phyloP scores from a whole-genome alignment of 2,329 filamentous ascomycete species.

The Rhinocladiella similis region DNA sequence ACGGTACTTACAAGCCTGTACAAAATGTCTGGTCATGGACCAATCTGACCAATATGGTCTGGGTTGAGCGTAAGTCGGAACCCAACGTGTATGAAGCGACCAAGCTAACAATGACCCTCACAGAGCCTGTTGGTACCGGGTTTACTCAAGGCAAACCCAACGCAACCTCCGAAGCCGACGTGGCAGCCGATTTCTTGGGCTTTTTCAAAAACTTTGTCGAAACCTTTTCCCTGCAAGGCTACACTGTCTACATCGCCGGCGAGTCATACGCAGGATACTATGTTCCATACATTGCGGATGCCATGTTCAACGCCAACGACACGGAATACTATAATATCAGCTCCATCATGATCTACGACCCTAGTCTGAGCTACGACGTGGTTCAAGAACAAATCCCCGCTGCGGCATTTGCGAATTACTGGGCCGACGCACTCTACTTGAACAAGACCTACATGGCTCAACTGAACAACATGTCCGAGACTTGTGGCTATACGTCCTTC shows the following conservation, averaged over 20 bases:
- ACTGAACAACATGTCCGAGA: constrained; percentile 42
- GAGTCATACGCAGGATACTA: constrained; percentile 56
- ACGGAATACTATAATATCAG: constrained; percentile 66
- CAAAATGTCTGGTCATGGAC: constrained; percentile 64
- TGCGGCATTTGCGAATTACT: constrained; percentile 44
- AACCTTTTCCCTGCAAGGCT: constrained; percentile 66
- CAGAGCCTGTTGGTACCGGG: constrained; percentile 58
- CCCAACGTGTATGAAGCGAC: neutral
- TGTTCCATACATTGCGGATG: constrained; percentile 70
- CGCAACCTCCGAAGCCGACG: constrained; percentile 65
- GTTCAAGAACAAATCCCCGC: constrained; percentile 50
- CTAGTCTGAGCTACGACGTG: constrained; percentile 57
- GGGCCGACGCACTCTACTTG: constrained; percentile 46
- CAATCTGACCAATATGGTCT: constrained; percentile 74
- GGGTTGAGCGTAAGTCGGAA: constrained; percentile 57
- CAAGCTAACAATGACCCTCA: neutral
- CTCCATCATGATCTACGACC: constrained; percentile 73
- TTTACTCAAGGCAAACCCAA: constrained; percentile 66
- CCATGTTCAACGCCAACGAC: constrained; percentile 70
- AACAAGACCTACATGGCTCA: constrained; percentile 45
- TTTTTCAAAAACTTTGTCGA: constrained; percentile 79
- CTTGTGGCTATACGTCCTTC: constrained; percentile 49
- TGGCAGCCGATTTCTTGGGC: constrained; percentile 70
- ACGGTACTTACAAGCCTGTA: constrained; percentile 33
- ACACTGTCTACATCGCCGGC: constrained; percentile 70